Conservation (phyloP, 1,284 basidiomycete species). For the Tilletia indica region DNA sequence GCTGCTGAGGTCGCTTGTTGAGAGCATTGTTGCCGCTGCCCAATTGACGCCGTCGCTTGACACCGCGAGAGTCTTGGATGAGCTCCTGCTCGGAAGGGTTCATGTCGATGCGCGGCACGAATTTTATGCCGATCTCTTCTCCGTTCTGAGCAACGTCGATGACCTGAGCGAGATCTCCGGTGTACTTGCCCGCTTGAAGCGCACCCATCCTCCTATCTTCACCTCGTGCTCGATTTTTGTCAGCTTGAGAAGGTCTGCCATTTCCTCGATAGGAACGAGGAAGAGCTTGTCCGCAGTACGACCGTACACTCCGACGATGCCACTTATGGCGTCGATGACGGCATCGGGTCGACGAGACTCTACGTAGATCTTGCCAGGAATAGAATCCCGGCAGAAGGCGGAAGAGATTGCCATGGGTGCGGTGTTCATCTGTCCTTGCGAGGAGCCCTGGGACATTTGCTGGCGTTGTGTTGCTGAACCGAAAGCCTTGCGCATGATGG, state of each 20-base stretch:
- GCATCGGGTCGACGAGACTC: conserved; percentile 85
- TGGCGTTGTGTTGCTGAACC: conserved; percentile 42
- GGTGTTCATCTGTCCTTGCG: conserved; percentile 19
- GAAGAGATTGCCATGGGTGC: conserved; percentile 74
- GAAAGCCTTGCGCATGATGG: conserved; percentile 86
- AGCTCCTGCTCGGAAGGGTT: conserved; percentile 59
- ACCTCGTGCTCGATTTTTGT: conserved; percentile 89
- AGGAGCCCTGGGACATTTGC: too few relatives aligned
- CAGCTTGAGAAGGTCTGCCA: conserved; percentile 92
- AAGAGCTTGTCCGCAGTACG: conserved; percentile 66
- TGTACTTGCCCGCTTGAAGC: conserved; percentile 91
- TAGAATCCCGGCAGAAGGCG: conserved; percentile 90
- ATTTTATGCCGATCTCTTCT: conserved; percentile 87
- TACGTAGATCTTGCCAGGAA: conserved; percentile 92
- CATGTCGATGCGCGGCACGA: conserved; percentile 94
- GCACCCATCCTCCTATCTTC: conserved; percentile 86
- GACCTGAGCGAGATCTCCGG: conserved; percentile 91
- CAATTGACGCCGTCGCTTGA: conserved; percentile 54
- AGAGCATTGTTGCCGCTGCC: conserved; percentile 43
- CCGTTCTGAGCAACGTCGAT: conserved; percentile 89
- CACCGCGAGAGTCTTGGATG: conserved; percentile 57
- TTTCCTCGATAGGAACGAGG: conserved; percentile 94
- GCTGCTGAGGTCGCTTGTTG: conserved; percentile 78
- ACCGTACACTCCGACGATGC: conserved; percentile 84
- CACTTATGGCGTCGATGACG: conserved; percentile 79